Conservation (phyloP, 495 filamentous ascomycete species). For the Tuber aestivum region DNA sequence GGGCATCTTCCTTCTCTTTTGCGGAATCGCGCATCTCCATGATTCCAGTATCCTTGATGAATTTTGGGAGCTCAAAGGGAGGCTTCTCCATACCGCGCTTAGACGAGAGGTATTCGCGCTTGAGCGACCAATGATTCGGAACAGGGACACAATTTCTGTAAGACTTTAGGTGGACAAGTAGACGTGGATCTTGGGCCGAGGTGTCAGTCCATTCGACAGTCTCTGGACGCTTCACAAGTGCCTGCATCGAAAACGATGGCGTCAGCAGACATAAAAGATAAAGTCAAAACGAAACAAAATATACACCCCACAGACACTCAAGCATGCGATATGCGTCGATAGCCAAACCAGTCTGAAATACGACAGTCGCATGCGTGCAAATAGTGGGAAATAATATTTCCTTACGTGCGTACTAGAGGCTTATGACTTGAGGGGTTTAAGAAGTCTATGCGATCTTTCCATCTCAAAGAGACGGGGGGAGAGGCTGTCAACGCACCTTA, state of each 20-base stretch:
- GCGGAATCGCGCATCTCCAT: slow-evolving; percentile 96
- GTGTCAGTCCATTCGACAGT: slow-evolving; percentile 96
- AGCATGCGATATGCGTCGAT: background rate
- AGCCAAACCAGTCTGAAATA: background rate
- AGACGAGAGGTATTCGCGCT: slow-evolving; percentile 91
- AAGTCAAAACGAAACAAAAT: slow-evolving; percentile 2
- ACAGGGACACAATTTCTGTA: slow-evolving; percentile 95
- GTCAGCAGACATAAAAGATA: slow-evolving; percentile 8
- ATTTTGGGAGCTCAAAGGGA: slow-evolving; percentile 86
- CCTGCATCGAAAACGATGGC: slow-evolving; percentile 38
- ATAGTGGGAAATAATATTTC: slow-evolving; percentile 6
- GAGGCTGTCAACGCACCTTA: slow-evolving; percentile 49
- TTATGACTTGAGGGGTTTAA: slow-evolving; percentile 25
- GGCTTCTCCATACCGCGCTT: slow-evolving; percentile 95
- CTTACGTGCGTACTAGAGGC: slow-evolving; percentile 3
- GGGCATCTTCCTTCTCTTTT: slow-evolving; percentile 87
- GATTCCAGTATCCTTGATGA: slow-evolving; percentile 96
- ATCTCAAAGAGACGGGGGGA: slow-evolving; percentile 10
- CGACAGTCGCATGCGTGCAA: slow-evolving; percentile 2
- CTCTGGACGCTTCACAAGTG: slow-evolving; percentile 82
- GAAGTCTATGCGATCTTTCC: slow-evolving; percentile 31
- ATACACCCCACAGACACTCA: slow-evolving; percentile 2
- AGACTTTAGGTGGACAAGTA: slow-evolving; percentile 89
- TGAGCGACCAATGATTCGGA: slow-evolving; percentile 86
- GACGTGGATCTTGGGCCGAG: slow-evolving; percentile 79